Percentiles rank a stretch among this genome's conserved stretches.
Evolutionary conservation across 768 basidiomycete genomes (phyloP).

Genomic region (Lentinula aciculospora): DNA sequence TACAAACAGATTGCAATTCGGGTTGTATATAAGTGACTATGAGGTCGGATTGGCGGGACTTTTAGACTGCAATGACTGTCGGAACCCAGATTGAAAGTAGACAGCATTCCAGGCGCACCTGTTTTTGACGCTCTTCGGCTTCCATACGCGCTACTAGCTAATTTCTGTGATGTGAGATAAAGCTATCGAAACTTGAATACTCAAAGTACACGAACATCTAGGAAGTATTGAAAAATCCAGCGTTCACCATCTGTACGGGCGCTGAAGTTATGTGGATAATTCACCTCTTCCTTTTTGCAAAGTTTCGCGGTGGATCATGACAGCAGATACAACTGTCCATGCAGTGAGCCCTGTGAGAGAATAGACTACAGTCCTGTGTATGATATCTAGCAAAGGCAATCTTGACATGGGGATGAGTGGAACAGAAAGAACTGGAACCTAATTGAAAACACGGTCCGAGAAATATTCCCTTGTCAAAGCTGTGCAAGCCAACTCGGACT

Average conservation of each 20-base stretch:
- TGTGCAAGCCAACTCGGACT: too few relatives aligned
- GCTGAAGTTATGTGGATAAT: conserved; percentile 13
- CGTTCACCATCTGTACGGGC: conserved; percentile 3
- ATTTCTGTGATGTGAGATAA: neutral
- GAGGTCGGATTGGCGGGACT: neutral
- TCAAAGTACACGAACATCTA: neutral
- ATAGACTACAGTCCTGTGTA: conserved; percentile 52
- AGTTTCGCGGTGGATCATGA: conserved; percentile 48
- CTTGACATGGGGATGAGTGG: conserved; percentile 6
- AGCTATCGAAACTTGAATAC: neutral
- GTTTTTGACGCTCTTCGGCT: conserved; percentile 6
- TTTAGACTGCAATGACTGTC: neutral
- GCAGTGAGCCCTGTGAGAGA: conserved; percentile 46
- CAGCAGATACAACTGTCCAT: conserved; percentile 48
- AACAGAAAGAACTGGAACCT: too few relatives aligned
- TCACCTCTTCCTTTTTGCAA: conserved; percentile 51
- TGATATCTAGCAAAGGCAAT: conserved; percentile 34
- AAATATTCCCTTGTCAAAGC: too few relatives aligned
- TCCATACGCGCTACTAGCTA: conserved; percentile 4
- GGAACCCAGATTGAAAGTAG: neutral
- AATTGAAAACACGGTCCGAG: conserved; percentile 21
- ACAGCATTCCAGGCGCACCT: neutral
- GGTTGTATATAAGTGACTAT: too few relatives aligned
- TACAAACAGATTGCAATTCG: too few relatives aligned
- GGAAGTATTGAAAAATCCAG: neutral